Evolutionary conservation across 805 yeast genomes (phyloP), one percentile per base, ranked within the genome.

Genomic region (Yamadazyma scolyti): DNA sequence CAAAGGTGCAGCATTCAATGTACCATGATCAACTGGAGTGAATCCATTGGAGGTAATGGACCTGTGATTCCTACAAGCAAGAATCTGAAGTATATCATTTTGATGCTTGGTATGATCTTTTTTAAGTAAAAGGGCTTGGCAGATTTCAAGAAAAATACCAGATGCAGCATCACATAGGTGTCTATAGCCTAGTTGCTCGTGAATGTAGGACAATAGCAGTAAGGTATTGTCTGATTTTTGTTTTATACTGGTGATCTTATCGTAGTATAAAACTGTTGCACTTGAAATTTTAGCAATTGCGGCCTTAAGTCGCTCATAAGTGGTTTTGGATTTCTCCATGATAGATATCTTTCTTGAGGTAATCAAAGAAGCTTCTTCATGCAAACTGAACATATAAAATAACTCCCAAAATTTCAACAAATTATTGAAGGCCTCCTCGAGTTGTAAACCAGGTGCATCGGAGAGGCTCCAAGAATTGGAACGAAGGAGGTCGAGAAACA

Each of bases 31-130:
- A 23, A 65, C 71, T 0, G 93, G 86, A 2, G 65, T 65, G 39
- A 76, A 77, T 11, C 66, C 65, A 9, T 80, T 86, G 8, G 75
- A 64, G 1, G 79, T 61, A 3, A 88, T 61, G 2, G 64, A 57
- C 30, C 85, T 68, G 26, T 87, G 94, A 46, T 81, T 87, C 7
- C 83, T 70, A 51, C 98, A 93, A 40, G 77, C 68, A 14, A 93
- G 56, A 20, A 86, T 68, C 47, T 90, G 97, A 6, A 86, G 69
- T 27, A 90, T 52, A 26, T 87, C 93, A 6, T 67, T 65, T 27
- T 82, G 89, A 5, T 48, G 42, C 4, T 68, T 16, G 73, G 54
- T 1, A 58, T 43, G 10, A 75, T 60, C 20, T 83, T 25, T 25
- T 13, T 20, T 16, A 2, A 42, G 17, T 12, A 42, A 56, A 12